These are phyloP conservation scores for Penicillium sp. DNA, from an alignment of 2,329 filamentous ascomycete species.

Conservation along the genomic window DNA sequence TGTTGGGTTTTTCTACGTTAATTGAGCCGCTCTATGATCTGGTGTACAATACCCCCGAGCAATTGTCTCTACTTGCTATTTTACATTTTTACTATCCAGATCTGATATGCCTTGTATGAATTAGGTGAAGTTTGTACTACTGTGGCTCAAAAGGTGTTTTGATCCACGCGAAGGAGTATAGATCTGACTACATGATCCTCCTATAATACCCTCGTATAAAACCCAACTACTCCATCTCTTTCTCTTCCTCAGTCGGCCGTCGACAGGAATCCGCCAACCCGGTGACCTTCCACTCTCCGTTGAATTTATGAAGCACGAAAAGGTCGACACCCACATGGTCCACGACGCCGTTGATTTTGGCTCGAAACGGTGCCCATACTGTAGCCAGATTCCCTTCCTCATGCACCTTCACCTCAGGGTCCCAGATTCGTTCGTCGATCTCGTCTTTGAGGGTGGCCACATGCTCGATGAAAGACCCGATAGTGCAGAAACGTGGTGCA, in stretches of 20 bases:
- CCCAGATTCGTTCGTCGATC: conserved; percentile 35
- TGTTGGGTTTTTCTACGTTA: not conserved
- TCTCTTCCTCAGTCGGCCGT: conserved; percentile 29
- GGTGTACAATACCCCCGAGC: conserved; percentile 9
- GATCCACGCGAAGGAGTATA: conserved; percentile 2
- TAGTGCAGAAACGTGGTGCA: conserved; percentile 33
- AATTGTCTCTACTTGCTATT: conserved; percentile 8
- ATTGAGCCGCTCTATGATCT: conserved; percentile 7
- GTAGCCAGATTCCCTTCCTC: conserved; percentile 28
- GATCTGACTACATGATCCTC: not conserved
- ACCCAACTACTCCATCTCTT: conserved; percentile 8
- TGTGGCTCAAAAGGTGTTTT: conserved; percentile 10
- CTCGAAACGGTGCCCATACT: conserved; percentile 35
- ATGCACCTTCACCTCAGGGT: conserved; percentile 32
- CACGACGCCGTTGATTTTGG: conserved; percentile 33
- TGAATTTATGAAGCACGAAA: conserved; percentile 32
- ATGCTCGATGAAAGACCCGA: conserved; percentile 34
- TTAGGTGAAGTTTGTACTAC: conserved; percentile 7
- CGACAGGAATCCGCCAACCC: conserved; percentile 35
- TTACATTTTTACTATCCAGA: conserved; percentile 3
- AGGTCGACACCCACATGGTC: conserved; percentile 36
- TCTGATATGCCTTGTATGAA: conserved; percentile 14
- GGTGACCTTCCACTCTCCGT: conserved; percentile 34
- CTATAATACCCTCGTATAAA: not conserved
- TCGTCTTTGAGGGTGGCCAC: conserved; percentile 26